Conservation (phyloP, 768 basidiomycete genomes). For the Mycena albidolilacea region DNA sequence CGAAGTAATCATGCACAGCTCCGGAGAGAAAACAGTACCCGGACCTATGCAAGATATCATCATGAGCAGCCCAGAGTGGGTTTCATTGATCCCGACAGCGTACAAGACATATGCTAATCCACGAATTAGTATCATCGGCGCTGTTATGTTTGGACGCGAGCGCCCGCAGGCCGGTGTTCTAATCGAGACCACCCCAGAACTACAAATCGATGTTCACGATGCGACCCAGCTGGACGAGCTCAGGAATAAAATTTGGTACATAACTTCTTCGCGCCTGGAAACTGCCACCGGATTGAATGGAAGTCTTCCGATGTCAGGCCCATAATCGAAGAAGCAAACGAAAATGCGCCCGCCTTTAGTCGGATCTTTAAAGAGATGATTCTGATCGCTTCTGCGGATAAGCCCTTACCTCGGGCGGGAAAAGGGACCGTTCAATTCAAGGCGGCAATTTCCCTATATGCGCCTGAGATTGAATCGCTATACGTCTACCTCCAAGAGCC, state of each 20-base stretch:
- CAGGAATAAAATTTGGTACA: constrained; percentile 47
- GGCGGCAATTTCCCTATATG: constrained; percentile 55
- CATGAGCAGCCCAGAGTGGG: constrained; percentile 43
- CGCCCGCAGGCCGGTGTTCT: constrained; percentile 53
- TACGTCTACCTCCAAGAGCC: constrained; percentile 38
- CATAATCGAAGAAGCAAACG: constrained; percentile 59
- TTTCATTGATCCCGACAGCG: not conserved
- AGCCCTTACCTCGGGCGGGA: constrained; percentile 59
- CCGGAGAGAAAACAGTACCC: constrained; percentile 50
- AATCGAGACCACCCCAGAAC: constrained; percentile 47
- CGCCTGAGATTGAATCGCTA: constrained; percentile 56
- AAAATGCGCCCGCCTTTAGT: constrained; percentile 55
- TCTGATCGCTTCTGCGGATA: constrained; percentile 54
- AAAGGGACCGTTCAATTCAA: constrained; percentile 64
- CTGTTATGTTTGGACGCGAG: constrained; percentile 61
- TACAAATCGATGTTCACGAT: constrained; percentile 47
- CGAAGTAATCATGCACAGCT: not conserved
- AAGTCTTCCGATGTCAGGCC: constrained; percentile 44
- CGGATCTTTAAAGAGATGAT: constrained; percentile 70
- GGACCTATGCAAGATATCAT: constrained; percentile 46
- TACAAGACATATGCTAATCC: not conserved
- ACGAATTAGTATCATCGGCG: constrained; percentile 46
- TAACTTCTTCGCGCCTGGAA: too few species aligned
- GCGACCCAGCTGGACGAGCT: constrained; percentile 36
- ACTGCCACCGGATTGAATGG: too few species aligned